A percentile compares a stretch with the other conserved stretches of the same genome.
phyloP scores from a whole-genome alignment of 345 rosid genomes.

The Syzygium jambos region DNA sequence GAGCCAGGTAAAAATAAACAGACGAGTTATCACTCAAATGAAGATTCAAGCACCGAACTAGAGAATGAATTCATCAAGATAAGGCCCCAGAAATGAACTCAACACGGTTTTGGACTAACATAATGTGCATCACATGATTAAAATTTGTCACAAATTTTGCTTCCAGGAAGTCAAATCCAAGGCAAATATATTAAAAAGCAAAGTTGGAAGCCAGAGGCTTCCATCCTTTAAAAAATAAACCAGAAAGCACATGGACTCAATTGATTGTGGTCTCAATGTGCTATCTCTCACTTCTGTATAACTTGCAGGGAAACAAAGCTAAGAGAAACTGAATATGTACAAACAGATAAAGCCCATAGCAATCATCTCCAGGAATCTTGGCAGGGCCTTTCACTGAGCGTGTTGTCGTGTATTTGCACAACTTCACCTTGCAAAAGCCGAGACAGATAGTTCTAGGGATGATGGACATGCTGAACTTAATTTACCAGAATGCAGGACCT shows the following conservation, averaged over 20 bases:
- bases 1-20: neutral
- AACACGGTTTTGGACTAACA: neutral
- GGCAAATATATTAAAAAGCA: neutral
- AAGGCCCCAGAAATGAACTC: neutral
- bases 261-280: slow-evolving; percentile 46
- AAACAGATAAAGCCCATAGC: slow-evolving; percentile 15
- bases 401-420: slow-evolving; percentile 67
- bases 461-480: neutral
- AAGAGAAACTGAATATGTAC: neutral
- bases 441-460: slow-evolving; percentile 19
- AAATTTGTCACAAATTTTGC: neutral
- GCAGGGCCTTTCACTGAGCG: slow-evolving; percentile 13
- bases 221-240: slow-evolving; percentile 6
- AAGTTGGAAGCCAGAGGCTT: slow-evolving; percentile 36
- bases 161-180: neutral
- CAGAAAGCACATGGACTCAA: slow-evolving; percentile 52
- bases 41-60: neutral
- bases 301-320: neutral
- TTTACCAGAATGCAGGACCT: neutral
- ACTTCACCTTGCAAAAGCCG: slow-evolving; percentile 46
- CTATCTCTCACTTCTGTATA: neutral
- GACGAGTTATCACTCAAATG: neutral
- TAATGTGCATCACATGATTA: neutral
- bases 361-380: slow-evolving; percentile 25
- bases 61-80: neutral